Conservation (phyloP, 305 asterid genomes). For the Andrographis paniculata region DNA sequence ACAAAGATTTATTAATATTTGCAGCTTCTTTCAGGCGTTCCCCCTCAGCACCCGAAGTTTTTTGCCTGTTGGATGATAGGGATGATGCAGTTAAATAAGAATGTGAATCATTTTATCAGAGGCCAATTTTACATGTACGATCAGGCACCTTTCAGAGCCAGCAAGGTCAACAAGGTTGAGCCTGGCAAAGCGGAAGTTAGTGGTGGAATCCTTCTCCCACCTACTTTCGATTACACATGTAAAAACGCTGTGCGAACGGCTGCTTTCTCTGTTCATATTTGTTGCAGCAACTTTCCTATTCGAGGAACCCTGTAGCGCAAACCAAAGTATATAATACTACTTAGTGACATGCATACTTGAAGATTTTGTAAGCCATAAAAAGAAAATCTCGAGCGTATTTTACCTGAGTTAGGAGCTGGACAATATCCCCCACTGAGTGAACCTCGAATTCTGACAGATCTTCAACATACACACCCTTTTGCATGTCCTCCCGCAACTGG, state of each 20-base stretch:
- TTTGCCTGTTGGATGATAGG: conserved; percentile 52
- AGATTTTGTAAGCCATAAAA: conserved; percentile 9
- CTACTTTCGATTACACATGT: conserved; percentile 95
- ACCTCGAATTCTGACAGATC: conserved; percentile 89
- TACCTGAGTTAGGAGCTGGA: conserved; percentile 88
- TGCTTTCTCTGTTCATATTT: conserved; percentile 98
- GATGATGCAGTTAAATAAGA: conserved; percentile 8
- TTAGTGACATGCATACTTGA: conserved; percentile 8
- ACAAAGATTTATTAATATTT: conserved; percentile 80
- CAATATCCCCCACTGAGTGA: conserved; percentile 80
- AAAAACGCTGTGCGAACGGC: conserved; percentile 97
- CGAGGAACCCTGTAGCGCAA: conserved; percentile 64
- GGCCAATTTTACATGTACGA: conserved; percentile 11
- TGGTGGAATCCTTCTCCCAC: conserved; percentile 87
- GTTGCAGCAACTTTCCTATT: conserved; percentile 95
- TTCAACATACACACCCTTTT: conserved; percentile 87
- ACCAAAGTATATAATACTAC: conserved; percentile 10
- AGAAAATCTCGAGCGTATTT: conserved; percentile 5
- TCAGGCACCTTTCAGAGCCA: conserved; percentile 90
- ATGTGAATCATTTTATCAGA: conserved; percentile 3
- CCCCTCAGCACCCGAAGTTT: conserved; percentile 98
- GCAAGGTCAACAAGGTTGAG: conserved; percentile 99
- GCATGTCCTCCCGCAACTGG: conserved; percentile 86
- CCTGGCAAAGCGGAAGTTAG: conserved; percentile 89
- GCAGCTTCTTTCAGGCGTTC: conserved; percentile 98